Evolutionary conservation across 1,284 basidiomycete species (phyloP).

Genomic region (Phlebopus sp.): DNA sequence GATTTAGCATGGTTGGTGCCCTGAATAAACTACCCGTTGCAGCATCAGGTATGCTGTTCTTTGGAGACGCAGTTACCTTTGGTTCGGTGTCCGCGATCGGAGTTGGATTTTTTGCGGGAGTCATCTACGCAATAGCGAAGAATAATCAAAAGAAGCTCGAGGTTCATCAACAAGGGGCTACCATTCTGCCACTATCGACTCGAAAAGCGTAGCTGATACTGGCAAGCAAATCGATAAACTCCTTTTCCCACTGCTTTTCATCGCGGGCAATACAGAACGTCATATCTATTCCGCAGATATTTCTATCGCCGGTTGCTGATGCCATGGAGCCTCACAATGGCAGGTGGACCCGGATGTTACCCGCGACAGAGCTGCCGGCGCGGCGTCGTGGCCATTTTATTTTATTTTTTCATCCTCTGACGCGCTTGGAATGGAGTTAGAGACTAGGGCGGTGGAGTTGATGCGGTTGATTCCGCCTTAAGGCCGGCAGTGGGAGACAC

Average conservation of each 20-base stretch:
- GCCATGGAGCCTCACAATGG: background rate
- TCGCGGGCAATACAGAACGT: background rate
- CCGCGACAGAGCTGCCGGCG: too few species aligned
- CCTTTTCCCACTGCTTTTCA: slow-evolving; percentile 1
- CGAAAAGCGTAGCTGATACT: slow-evolving; percentile 39
- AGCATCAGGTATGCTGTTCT: slow-evolving; percentile 94
- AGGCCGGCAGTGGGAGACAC: slow-evolving; percentile 12
- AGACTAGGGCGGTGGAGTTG: slow-evolving; percentile 22
- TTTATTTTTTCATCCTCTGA: background rate
- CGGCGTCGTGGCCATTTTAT: background rate
- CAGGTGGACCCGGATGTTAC: too few species aligned
- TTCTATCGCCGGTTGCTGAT: background rate
- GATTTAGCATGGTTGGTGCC: slow-evolving; percentile 93
- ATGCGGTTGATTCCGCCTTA: slow-evolving; percentile 23
- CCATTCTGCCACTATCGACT: slow-evolving; percentile 58
- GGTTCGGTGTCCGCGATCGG: slow-evolving; percentile 87
- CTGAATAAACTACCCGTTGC: slow-evolving; percentile 98
- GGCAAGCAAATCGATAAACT: slow-evolving; percentile 1
- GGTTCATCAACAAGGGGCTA: slow-evolving; percentile 41
- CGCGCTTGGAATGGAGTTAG: slow-evolving; percentile 13
- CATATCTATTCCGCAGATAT: background rate
- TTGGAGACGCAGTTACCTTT: slow-evolving; percentile 84
- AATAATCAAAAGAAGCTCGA: slow-evolving; percentile 80
- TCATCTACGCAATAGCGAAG: slow-evolving; percentile 89
- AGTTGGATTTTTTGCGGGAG: slow-evolving; percentile 89